phyloP scores from a whole-genome alignment of 75 land plant species.

The Picea glauca region DNA sequence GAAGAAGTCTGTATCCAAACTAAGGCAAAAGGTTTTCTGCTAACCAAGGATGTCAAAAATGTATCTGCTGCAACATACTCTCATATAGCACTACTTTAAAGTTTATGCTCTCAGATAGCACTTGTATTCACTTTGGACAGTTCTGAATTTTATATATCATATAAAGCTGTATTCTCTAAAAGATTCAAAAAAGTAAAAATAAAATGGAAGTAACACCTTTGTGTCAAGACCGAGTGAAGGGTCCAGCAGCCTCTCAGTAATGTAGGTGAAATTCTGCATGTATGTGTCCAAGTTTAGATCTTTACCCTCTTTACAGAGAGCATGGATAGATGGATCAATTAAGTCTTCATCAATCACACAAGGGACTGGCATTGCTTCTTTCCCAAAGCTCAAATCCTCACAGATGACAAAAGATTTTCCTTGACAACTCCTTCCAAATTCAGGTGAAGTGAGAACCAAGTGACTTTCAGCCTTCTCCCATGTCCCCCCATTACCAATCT shows the following conservation, averaged over 20 bases:
- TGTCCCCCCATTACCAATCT: constrained; percentile 4
- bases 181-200: background rate
- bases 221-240: constrained; percentile 65
- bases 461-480: constrained; percentile 64
- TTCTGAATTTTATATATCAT: too few species aligned
- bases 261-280: constrained; percentile 77
- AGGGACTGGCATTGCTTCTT: constrained; percentile 68
- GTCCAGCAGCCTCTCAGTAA: constrained; percentile 68
- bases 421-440: constrained; percentile 9
- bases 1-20: too few species aligned
- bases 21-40: too few species aligned
- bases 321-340: constrained; percentile 36
- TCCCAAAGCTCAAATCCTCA: constrained; percentile 88
- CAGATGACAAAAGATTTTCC: constrained; percentile 43
- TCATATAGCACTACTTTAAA: too few species aligned
- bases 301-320: constrained; percentile 26
- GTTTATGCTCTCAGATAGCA: too few species aligned
- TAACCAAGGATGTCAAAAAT: too few species aligned
- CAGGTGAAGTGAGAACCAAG: constrained; percentile 30
- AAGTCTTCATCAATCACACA: constrained; percentile 75
- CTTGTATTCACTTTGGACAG: too few species aligned
- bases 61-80: too few species aligned
- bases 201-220: constrained; percentile 37
- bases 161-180: too few species aligned
- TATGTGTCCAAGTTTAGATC: constrained; percentile 29